A percentile compares a stretch with the other conserved stretches of the same genome.
phyloP scores from a whole-genome alignment of 805 yeast genomes.

The Hanseniaspora singularis region DNA sequence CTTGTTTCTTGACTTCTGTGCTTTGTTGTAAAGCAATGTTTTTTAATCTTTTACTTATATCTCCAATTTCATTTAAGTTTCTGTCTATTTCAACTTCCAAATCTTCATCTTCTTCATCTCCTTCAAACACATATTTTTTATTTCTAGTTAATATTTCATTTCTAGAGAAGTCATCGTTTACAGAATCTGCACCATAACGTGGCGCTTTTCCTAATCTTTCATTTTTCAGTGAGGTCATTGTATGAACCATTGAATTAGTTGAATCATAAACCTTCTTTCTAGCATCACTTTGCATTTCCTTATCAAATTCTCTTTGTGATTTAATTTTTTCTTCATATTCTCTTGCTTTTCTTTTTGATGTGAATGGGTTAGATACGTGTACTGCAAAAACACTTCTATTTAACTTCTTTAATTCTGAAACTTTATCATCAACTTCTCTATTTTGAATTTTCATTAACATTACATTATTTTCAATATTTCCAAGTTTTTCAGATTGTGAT shows the following conservation, averaged over 20 bases:
- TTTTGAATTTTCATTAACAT: conserved; percentile 72
- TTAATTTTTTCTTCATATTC: conserved; percentile 62
- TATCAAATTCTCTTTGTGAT: conserved; percentile 49
- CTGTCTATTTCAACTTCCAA: conserved; percentile 77
- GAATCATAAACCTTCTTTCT: conserved; percentile 49
- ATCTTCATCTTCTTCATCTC: conserved; percentile 85
- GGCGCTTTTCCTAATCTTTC: conserved; percentile 20
- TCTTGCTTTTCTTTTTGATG: conserved; percentile 59
- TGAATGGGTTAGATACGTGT: conserved; percentile 76
- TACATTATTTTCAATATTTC: conserved; percentile 65
- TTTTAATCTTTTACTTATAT: conserved; percentile 57
- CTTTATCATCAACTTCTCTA: conserved; percentile 69
- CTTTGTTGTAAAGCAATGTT: conserved; percentile 61
- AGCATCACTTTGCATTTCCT: conserved; percentile 48
- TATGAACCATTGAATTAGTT: conserved; percentile 56
- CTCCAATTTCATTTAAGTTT: conserved; percentile 67
- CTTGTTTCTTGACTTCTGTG: conserved; percentile 70
- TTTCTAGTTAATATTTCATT: conserved; percentile 39
- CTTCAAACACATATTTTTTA: conserved; percentile 65
- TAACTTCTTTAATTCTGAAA: conserved; percentile 62
- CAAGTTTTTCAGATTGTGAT: conserved; percentile 78
- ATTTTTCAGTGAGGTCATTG: conserved; percentile 34
- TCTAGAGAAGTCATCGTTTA: conserved; percentile 29
- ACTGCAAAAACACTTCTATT: conserved; percentile 76
- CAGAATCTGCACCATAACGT: background rate